Conservation (phyloP, 2,329 filamentous ascomycete species). For the Cladosporium sp. region DNA sequence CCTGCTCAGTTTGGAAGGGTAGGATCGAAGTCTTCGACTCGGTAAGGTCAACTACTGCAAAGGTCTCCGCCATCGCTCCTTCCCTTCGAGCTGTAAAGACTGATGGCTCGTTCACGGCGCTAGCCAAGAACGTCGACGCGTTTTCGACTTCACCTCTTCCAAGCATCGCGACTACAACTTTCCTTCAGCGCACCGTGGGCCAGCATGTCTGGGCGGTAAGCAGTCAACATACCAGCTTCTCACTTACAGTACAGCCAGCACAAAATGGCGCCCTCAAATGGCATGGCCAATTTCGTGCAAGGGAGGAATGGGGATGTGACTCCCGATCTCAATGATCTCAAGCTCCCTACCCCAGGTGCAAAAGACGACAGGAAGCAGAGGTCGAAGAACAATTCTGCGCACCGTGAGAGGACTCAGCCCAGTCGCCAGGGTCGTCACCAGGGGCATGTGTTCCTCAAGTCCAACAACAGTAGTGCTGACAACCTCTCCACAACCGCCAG, state of each 20-base stretch:
- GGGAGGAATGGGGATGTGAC: background rate
- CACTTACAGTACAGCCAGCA: background rate
- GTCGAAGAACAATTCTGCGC: background rate
- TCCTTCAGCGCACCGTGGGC: background rate
- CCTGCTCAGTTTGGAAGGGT: background rate
- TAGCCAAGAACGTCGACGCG: slow-evolving; percentile 1
- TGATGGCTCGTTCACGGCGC: background rate
- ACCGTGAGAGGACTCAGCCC: background rate
- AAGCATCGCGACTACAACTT: background rate
- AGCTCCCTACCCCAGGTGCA: background rate
- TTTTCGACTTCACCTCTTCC: slow-evolving; percentile 8
- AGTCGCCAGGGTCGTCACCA: background rate
- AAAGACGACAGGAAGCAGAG: slow-evolving; percentile 3
- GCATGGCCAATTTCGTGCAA: slow-evolving; percentile 2
- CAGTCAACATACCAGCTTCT: background rate
- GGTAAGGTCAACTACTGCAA: background rate
- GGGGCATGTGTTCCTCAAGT: background rate
- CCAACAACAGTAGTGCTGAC: slow-evolving; percentile 3
- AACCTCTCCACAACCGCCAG: slow-evolving; percentile 15
- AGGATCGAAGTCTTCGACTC: background rate
- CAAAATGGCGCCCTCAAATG: slow-evolving; percentile 1
- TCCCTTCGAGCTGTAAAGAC: background rate
- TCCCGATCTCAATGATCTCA: slow-evolving; percentile 7
- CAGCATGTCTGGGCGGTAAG: slow-evolving; percentile 17
- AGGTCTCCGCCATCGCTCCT: background rate